Evolutionary conservation across 208 protist genomes (phyloP), one percentile per base, ranked within the genome.

Genomic region (Strigomonas culicis): DNA sequence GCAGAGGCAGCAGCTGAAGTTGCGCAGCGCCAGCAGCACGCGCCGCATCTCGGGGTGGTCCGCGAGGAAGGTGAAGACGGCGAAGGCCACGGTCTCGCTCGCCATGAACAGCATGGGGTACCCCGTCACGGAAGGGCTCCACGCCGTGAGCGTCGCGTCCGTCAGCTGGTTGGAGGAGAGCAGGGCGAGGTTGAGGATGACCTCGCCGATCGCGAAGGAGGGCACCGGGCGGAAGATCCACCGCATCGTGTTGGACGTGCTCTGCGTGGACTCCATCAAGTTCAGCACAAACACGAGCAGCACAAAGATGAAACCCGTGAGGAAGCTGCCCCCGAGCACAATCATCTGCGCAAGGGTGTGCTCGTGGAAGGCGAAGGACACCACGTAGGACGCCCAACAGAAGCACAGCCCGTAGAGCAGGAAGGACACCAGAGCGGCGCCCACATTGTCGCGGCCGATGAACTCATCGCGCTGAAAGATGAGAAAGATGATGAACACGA

Each of bases 181-280:
- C 13, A 59, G 51, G 4, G 82, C 58, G 15, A 92, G 41, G 60
- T 78, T 79, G 41, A 74, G 46, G 65, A 93, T 84, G 31, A 77
- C 80, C 59, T 93, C 86, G 15, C 82, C 77, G 30, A 93, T 62
- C 41, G 70, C 82, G 68, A 76, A 93, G 61, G 69, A 71, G 4
- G 86, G 86, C 24, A 90, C 55, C 39, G 86, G 24, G 24, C 86
- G 79, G 66, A 84, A 86, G 25, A 77, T 68, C 66, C 69, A 87
- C 1, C 65, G 32, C 49, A 91, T 58, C 17, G 52, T 52, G 19
- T 77, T 59, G 10, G 66, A 71, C 32, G 67, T 68, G 19, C 66
- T 41, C 56, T 84, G 22, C 4, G 82, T 88, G 15, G 43, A 62
- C 44, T 55, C 36, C 72, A 51, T 28, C 59, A 68, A 51, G 19